Conservation (phyloP, 345 rosid genomes). For the Iberis pinnata region DNA sequence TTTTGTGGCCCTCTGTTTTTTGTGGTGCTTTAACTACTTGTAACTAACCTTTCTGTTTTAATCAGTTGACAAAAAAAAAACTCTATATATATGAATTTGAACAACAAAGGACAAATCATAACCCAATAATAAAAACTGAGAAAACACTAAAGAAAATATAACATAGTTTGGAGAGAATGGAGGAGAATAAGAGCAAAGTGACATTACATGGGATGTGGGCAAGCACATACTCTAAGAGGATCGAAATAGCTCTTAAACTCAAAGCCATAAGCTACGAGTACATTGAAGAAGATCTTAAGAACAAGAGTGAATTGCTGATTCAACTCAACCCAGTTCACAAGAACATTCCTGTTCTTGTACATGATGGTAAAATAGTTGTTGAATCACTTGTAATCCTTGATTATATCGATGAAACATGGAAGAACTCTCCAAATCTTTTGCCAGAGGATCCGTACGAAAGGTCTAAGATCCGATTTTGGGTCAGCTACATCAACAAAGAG, state of each 20-base stretch:
- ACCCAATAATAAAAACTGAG: no score
- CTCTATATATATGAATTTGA: constrained; percentile 1
- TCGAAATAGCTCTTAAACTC: constrained; percentile 28
- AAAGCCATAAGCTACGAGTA: constrained; percentile 23
- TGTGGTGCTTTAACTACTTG: no score
- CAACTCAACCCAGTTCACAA: constrained; percentile 31
- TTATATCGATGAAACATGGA: constrained; percentile 29
- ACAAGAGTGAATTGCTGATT: constrained; percentile 17
- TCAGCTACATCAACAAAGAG: constrained; percentile 30
- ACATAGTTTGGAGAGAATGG: constrained; percentile 10
- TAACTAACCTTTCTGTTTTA: no score
- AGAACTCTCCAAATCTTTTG: constrained; percentile 18
- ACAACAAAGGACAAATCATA: not conserved
- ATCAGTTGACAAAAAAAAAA: no score
- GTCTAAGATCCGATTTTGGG: constrained; percentile 28
- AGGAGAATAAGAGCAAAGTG: constrained; percentile 16
- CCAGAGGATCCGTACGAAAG: constrained; percentile 33
- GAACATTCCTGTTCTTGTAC: no score
- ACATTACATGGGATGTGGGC: constrained; percentile 33
- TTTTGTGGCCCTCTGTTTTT: no score
- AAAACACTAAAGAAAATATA: not conserved
- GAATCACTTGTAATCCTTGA: constrained; percentile 31
- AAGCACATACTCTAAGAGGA: constrained; percentile 27
- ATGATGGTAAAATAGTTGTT: constrained; percentile 28
- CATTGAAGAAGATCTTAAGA: constrained; percentile 37